Percentiles rank a stretch among this genome's conserved stretches.
Evolutionary conservation across 805 yeast species (phyloP).

Genomic region (Scheffersomyces coipomensis): DNA sequence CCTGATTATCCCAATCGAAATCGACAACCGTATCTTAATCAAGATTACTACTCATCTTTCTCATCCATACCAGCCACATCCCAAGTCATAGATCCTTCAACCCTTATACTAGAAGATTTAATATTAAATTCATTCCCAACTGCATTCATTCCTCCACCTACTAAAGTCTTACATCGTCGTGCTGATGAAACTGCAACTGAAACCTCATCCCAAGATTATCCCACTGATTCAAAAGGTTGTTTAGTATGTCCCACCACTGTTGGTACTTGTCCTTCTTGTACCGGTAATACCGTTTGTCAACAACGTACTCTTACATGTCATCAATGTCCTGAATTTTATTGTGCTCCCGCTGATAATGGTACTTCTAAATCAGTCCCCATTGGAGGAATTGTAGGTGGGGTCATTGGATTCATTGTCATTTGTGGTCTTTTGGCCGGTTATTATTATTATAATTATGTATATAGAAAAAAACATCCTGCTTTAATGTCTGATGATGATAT

Average conservation of each 20-base stretch:
- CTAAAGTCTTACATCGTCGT: too few relatives aligned
- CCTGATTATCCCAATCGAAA: too few relatives aligned
- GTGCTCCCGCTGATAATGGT: slow-evolving; percentile 14
- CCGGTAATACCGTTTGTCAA: slow-evolving; percentile 19
- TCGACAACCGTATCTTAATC: too few relatives aligned
- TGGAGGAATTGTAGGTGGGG: slow-evolving; percentile 44
- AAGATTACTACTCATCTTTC: too few relatives aligned
- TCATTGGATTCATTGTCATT: slow-evolving; percentile 35
- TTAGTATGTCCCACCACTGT: slow-evolving; percentile 27
- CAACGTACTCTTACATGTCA: slow-evolving; percentile 20
- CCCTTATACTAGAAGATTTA: too few relatives aligned
- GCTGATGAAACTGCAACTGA: background rate
- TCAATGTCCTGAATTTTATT: slow-evolving; percentile 22
- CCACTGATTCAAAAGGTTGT: slow-evolving; percentile 28
- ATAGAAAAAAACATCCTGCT: slow-evolving; percentile 31
- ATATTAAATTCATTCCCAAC: too few relatives aligned
- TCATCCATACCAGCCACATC: too few relatives aligned
- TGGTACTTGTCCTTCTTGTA: slow-evolving; percentile 27
- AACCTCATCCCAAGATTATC: background rate
- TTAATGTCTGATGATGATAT: slow-evolving; percentile 22
- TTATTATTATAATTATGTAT: slow-evolving; percentile 25
- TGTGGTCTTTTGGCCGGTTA: slow-evolving; percentile 21
- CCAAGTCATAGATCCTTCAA: too few relatives aligned
- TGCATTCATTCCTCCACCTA: too few relatives aligned
- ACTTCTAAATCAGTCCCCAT: slow-evolving; percentile 14